Percentiles rank a stretch among this genome's conserved stretches.
These are phyloP conservation scores for Stereum hirsutum DNA, from an alignment of 1,284 basidiomycete genomes.

Conservation along the genomic window DNA sequence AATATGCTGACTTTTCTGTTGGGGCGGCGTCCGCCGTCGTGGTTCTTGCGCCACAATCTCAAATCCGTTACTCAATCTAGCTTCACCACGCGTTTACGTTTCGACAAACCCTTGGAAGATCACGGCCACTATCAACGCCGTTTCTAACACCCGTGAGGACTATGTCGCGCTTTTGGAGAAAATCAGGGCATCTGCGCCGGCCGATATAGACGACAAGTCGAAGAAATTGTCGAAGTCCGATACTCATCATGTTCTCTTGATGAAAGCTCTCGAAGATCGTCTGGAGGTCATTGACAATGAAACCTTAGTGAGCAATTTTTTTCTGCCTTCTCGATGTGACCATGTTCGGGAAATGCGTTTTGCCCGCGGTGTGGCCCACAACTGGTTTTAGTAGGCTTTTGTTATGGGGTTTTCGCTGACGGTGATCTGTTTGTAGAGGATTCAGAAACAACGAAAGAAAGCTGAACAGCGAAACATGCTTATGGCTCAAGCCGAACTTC, in stretches of 20 bases:
- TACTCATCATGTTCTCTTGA: constrained; percentile 47
- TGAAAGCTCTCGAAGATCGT: constrained; percentile 50
- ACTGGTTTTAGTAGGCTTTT: too few relatives aligned
- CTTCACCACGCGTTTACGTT: constrained; percentile 69
- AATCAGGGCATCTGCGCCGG: constrained; percentile 43
- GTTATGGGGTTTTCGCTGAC: constrained; percentile 17
- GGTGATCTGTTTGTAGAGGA: constrained; percentile 38
- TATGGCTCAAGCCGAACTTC: constrained; percentile 63
- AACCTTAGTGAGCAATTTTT: constrained; percentile 43
- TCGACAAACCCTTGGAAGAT: constrained; percentile 84
- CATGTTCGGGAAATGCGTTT: too few relatives aligned
- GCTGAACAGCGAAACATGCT: constrained; percentile 57
- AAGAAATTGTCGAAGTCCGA: constrained; percentile 45
- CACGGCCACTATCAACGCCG: constrained; percentile 58
- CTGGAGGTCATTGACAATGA: constrained; percentile 59
- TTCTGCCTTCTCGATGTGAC: too few relatives aligned
- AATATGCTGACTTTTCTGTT: constrained; percentile 24
- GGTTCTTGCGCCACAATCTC: too few relatives aligned
- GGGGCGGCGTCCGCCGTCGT: constrained; percentile 27
- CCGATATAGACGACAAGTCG: constrained; percentile 34
- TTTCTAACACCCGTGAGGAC: constrained; percentile 62
- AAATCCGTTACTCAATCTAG: constrained; percentile 23
- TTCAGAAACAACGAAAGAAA: constrained; percentile 56
- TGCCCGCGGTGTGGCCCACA: too few relatives aligned
- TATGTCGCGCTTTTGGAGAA: constrained; percentile 53